Evolutionary conservation across 1,284 basidiomycete genomes (phyloP).

Genomic region (Exobasidium cylindrosporum): DNA sequence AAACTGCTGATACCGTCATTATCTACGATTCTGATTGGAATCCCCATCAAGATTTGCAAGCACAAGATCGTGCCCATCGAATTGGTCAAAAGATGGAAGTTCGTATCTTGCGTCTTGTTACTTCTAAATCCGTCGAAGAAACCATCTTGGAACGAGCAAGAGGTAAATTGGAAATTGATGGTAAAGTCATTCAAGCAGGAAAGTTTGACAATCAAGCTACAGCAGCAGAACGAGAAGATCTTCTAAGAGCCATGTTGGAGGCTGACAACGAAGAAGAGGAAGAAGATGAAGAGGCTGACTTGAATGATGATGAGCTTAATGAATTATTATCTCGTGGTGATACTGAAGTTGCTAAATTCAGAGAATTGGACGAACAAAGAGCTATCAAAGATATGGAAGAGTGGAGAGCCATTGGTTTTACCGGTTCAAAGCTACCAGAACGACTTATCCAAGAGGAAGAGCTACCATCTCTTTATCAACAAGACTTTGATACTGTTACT

Average conservation of each 20-base stretch:
- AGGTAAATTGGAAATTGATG: slow-evolving; percentile 97
- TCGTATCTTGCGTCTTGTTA: slow-evolving; percentile 92
- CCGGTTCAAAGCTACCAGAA: slow-evolving; percentile 62
- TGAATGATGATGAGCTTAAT: slow-evolving; percentile 97
- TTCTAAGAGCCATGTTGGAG: slow-evolving; percentile 66
- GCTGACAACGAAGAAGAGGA: slow-evolving; percentile 55
- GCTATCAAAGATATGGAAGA: slow-evolving; percentile 67
- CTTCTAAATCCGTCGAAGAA: slow-evolving; percentile 96
- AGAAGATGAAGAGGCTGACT: slow-evolving; percentile 68
- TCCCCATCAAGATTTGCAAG: slow-evolving; percentile 73
- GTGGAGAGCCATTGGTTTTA: slow-evolving; percentile 73
- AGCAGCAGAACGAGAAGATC: slow-evolving; percentile 93
- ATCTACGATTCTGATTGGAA: slow-evolving; percentile 67
- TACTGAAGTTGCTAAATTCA: slow-evolving; percentile 74
- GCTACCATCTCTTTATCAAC: slow-evolving; percentile 86
- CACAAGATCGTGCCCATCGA: slow-evolving; percentile 81
- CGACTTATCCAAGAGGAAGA: slow-evolving; percentile 83
- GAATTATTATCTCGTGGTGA: slow-evolving; percentile 85
- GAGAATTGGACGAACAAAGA: slow-evolving; percentile 79
- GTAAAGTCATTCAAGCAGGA: slow-evolving; percentile 85
- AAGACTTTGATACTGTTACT: slow-evolving; percentile 59
- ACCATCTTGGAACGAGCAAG: slow-evolving; percentile 91
- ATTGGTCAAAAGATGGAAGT: slow-evolving; percentile 99
- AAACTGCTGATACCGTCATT: slow-evolving; percentile 97
- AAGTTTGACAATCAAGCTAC: slow-evolving; percentile 99